A percentile compares a stretch with the other conserved stretches of the same genome.
phyloP scores from a whole-genome alignment of 345 rosid species.

The Odontarrhena argentea region DNA sequence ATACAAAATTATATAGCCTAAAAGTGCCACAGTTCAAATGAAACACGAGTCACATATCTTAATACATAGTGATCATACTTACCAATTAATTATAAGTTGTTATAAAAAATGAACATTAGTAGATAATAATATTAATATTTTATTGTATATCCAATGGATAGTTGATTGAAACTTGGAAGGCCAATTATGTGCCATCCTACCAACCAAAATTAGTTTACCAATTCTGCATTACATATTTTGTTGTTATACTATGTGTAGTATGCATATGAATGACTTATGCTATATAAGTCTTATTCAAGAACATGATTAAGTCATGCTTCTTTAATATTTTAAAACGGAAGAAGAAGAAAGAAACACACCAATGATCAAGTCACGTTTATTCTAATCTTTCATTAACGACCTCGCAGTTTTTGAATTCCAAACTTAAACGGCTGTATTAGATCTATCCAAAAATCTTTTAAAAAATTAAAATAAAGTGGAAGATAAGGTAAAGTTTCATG shows the following conservation, averaged over 20 bases:
- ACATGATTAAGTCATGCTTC: conserved; percentile 38
- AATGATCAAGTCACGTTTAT: conserved; percentile 33
- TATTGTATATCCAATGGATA: conserved; percentile 2
- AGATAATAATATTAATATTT: neutral
- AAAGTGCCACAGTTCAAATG: no score
- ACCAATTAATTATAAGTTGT: neutral
- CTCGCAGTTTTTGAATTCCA: conserved; percentile 31
- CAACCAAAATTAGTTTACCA: conserved; percentile 30
- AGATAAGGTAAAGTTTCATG: conserved; percentile 43
- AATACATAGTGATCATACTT: conserved; percentile 13
- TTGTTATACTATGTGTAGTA: no score
- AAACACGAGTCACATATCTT: no score
- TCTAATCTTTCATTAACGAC: conserved; percentile 6
- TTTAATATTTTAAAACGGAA: neutral
- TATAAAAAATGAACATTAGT: conserved; percentile 14
- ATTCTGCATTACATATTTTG: neutral
- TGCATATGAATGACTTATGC: no score
- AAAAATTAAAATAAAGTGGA: conserved; percentile 36
- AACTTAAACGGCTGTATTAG: conserved; percentile 43
- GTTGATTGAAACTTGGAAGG: conserved; percentile 27
- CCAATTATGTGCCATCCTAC: conserved; percentile 24
- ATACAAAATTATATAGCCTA: no score
- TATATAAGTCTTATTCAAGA: conserved; percentile 9
- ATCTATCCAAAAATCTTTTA: conserved; percentile 35
- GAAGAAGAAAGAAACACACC: conserved; percentile 9